Evolutionary conservation across 2,329 filamentous ascomycete genomes (phyloP), one percentile per base, ranked within the genome.

Genomic region (Calonectria pteridis): DNA sequence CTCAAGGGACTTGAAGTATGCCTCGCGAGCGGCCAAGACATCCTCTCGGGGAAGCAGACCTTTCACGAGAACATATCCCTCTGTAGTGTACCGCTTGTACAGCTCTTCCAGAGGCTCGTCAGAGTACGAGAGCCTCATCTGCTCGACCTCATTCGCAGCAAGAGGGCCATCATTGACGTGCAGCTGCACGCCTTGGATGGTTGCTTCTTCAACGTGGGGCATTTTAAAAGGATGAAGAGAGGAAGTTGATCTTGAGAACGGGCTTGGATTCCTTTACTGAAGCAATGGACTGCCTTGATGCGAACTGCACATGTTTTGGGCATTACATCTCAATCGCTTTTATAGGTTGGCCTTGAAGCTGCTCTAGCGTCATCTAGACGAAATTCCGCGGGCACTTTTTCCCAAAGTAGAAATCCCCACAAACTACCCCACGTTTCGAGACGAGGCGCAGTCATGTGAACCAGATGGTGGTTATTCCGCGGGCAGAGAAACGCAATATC

Each of bases 1-100:
- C 1, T 87, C 83, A 6, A 92, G 83, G 53, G 87, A 87, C 4
- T 83, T 81, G 79, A 92, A 92, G 80, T 91, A 92, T 37, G 85
- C 81, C 69, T 87, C 82, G 2, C 90, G 87, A 11, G 88, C 87
- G 43, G 84, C 83, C 11, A 91, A 84, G 1, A 91, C 89, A 67
- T 91, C 88, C 3, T 84, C 81, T 3, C 87, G 86, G 0, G 90
- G 90, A 2, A 92, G 81, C 0, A 92, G 79, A 0, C 86, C 86
- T 75, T 91, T 91, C 2, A 92, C 69, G 68, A 89, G 89, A 33
- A 92, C 80, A 75, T 91, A 91, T 28, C 89, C 89, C 58, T 91
- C 86, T 6, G 28, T 51, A 7, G 37, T 28, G 67, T 78, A 80
- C 1, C 76, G 85, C 6, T 79, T 77, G n/a, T 85, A 85, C 1